These are phyloP conservation scores for Hypoxylon sp. DNA, from an alignment of 2,329 filamentous ascomycete genomes.

Conservation along the genomic window DNA sequence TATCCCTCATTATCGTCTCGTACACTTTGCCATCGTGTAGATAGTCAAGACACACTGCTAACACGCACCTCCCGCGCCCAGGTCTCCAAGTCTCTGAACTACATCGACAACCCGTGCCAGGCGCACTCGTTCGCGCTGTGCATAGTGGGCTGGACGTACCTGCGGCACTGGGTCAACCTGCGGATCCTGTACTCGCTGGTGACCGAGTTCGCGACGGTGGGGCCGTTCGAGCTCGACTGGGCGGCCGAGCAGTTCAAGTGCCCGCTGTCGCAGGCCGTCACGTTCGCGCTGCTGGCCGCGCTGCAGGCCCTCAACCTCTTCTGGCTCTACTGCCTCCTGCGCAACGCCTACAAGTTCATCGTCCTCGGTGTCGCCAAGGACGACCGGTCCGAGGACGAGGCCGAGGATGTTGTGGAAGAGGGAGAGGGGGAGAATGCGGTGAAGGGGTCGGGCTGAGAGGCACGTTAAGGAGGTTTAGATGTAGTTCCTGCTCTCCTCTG, in stretches of 20 bases:
- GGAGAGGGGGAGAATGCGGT: constrained; percentile 25
- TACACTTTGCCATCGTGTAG: background rate
- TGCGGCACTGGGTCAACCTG: constrained; percentile 86
- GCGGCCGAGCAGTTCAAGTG: constrained; percentile 80
- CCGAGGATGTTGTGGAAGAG: constrained; percentile 58
- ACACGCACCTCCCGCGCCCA: constrained; percentile 48
- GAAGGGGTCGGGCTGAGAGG: background rate
- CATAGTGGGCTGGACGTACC: constrained; percentile 85
- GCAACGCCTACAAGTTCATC: constrained; percentile 78
- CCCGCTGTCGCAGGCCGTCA: constrained; percentile 72
- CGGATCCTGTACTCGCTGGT: constrained; percentile 78
- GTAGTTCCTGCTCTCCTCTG: too few relatives aligned
- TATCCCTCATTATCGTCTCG: background rate
- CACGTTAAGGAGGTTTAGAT: too few relatives aligned
- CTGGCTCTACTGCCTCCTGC: constrained; percentile 80
- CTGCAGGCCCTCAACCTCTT: constrained; percentile 81
- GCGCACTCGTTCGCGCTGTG: constrained; percentile 87
- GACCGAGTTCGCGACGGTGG: constrained; percentile 76
- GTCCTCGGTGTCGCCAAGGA: constrained; percentile 69
- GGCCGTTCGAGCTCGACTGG: constrained; percentile 80
- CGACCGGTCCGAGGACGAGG: constrained; percentile 74
- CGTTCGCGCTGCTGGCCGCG: constrained; percentile 67
- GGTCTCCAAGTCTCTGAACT: constrained; percentile 93
- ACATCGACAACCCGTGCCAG: constrained; percentile 81
- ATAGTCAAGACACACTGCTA: constrained; percentile 21